These are phyloP conservation scores for Schrenkiella parvula DNA, from an alignment of 345 rosid genomes.

Conservation along the genomic window DNA sequence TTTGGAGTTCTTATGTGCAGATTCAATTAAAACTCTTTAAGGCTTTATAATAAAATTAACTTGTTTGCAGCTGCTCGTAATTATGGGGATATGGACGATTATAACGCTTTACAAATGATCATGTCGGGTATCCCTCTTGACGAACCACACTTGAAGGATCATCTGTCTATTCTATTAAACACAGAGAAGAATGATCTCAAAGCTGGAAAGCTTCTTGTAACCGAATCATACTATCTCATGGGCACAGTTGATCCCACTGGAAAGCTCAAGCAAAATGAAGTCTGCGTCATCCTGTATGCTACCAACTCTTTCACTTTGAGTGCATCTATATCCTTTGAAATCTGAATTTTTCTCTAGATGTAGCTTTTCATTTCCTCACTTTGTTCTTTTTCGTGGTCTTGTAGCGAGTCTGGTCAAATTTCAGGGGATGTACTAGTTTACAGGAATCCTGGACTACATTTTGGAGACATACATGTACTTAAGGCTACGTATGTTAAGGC, in stretches of 20 bases:
- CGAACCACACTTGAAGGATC: slow-evolving; percentile 51
- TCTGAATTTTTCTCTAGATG: not conserved
- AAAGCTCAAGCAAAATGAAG: slow-evolving; percentile 56
- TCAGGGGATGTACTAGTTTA: slow-evolving; percentile 76
- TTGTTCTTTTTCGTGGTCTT: not conserved
- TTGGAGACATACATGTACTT: slow-evolving; percentile 71
- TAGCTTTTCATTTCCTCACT: not conserved
- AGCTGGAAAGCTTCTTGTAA: slow-evolving; percentile 56
- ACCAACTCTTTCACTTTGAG: not conserved
- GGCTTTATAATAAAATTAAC: not conserved
- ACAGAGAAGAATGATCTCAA: slow-evolving; percentile 48
- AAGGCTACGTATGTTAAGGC: slow-evolving; percentile 52
- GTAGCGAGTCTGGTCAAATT: slow-evolving; percentile 64
- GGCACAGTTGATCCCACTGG: slow-evolving; percentile 85
- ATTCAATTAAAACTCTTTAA: not conserved
- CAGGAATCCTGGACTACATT: slow-evolving; percentile 74
- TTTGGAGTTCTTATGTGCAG: not conserved
- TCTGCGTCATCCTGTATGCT: slow-evolving; percentile 74
- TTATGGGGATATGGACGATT: slow-evolving; percentile 52
- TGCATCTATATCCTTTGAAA: not conserved
- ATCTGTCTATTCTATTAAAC: slow-evolving; percentile 34
- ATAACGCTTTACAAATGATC: slow-evolving; percentile 45
- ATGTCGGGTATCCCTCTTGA: slow-evolving; percentile 62
- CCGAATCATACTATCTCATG: slow-evolving; percentile 75
- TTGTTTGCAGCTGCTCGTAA: slow-evolving; percentile 43